Evolutionary conservation across 1,284 basidiomycete species (phyloP), one percentile per base, ranked within the genome.

Genomic region (Leccinum solheimii): DNA sequence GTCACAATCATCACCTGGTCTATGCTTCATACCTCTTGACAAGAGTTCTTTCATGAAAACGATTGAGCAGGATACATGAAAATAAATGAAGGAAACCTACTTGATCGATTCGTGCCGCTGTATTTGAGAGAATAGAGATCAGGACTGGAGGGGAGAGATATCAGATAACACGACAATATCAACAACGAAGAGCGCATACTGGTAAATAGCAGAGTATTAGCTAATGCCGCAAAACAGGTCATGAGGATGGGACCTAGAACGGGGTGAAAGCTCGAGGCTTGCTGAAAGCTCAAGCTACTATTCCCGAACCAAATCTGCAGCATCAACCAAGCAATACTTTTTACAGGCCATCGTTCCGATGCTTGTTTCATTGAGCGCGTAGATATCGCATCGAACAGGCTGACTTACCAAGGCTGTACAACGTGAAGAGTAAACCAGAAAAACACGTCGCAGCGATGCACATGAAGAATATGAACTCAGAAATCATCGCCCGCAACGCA

Each of bases 301-400:
- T 90, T 91, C 1, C 90, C 93, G 65, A 92, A 91, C 90, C 91
- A 93, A 50, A 94, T 92, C 64, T 92, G 86, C 1, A 89, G 81
- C 85, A 91, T 88, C 13, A 91, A 73, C 90, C 90, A 95, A 1
- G 88, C 84, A 60, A 95, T 94, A 48, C 83, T 78, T 66, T 80
- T 84, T 51, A 92, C 68, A 21, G 83, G 80, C 91, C 91, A 93
- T 16, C 69, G 79, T n/a, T 79, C 80, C 26, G 79, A 76, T 26
- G 78, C 83, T 78, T 61, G 36, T 36, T 57, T 43, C 3, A 45
- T 62, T 76, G 50, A 76, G 65, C 38, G 34, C 10, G 8, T 19
- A 45, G 43, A n/a, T 49, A 45, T 32, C 16, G 26, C 30, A 32
- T 19, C 27, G 11, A 57, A 7, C 10, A 58, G 6, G 62, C 1